Evolutionary conservation across 352 stramenopile species (phyloP).

Genomic region (Globisporangium radiosum): DNA sequence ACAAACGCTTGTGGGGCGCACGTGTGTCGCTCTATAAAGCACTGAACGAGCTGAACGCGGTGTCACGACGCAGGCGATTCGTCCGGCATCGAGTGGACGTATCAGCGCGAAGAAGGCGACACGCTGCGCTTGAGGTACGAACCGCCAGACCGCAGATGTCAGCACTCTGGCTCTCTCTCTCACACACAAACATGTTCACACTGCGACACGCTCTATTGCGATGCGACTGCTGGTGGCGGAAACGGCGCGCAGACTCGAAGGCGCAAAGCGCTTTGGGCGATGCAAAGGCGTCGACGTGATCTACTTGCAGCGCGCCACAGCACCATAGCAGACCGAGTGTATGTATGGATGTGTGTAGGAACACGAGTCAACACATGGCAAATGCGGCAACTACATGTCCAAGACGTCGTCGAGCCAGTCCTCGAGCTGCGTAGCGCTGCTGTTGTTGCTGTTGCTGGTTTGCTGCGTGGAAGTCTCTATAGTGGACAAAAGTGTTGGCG

Average conservation of each 20-base stretch:
- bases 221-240: no score
- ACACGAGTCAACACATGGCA: neutral
- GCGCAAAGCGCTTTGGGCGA: slow-evolving; percentile 56
- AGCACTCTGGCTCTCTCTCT: no score
- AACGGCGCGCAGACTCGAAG: slow-evolving; percentile 38
- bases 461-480: slow-evolving; percentile 3
- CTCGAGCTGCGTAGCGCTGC: slow-evolving; percentile 30
- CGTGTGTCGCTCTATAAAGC: neutral
- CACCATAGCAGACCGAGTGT: neutral
- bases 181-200: neutral
- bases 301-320: slow-evolving; percentile 43
- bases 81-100: slow-evolving; percentile 60
- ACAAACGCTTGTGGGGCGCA: neutral
- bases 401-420: slow-evolving; percentile 70
- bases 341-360: neutral
- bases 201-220: no score
- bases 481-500: neutral
- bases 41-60: no score
- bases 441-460: neutral
- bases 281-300: slow-evolving; percentile 84
- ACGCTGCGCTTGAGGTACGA: slow-evolving; percentile 47
- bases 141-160: neutral
- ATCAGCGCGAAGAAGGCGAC: slow-evolving; percentile 58
- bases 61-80: slow-evolving; percentile 21
- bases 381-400: slow-evolving; percentile 22